Evolutionary conservation across 192 early-diverging fungal genomes (phyloP).

Genomic region (Backusella psychrophila): DNA sequence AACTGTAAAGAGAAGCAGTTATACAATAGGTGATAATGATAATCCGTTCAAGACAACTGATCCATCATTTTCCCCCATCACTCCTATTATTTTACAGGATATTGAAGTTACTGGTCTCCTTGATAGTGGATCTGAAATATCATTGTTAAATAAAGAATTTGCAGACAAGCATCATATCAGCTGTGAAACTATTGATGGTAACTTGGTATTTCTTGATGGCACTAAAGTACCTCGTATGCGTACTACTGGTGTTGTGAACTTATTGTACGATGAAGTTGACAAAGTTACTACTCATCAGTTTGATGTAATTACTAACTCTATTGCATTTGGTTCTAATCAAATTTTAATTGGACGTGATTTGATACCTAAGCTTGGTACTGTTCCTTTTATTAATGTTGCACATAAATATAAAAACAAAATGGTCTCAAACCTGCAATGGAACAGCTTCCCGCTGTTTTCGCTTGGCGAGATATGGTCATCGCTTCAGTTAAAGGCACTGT

Average conservation of each 20-base stretch:
- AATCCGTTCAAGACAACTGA: too few relatives aligned
- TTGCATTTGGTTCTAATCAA: background rate
- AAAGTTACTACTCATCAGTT: background rate
- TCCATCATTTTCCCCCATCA: too few relatives aligned
- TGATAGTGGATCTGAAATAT: too few relatives aligned
- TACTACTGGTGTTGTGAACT: background rate
- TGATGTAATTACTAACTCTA: background rate
- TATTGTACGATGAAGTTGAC: background rate
- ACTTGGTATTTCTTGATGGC: background rate
- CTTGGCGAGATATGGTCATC: too few relatives aligned
- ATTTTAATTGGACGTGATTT: background rate
- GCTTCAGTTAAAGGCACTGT: too few relatives aligned
- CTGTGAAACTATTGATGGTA: background rate
- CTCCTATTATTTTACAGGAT: too few relatives aligned
- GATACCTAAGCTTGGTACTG: background rate
- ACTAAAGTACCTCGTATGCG: background rate
- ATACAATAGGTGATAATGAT: too few relatives aligned
- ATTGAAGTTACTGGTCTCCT: too few relatives aligned
- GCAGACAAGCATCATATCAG: background rate
- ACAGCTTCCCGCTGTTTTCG: too few relatives aligned
- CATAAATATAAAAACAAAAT: background rate
- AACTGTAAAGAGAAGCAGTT: too few relatives aligned
- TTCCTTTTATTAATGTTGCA: background rate
- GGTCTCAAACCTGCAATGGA: too few relatives aligned
- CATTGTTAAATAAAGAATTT: background rate